A percentile compares a stretch with the other conserved stretches of the same genome.
phyloP scores from a whole-genome alignment of 306 rosid genomes.

The Heteromeles arbutifolia region DNA sequence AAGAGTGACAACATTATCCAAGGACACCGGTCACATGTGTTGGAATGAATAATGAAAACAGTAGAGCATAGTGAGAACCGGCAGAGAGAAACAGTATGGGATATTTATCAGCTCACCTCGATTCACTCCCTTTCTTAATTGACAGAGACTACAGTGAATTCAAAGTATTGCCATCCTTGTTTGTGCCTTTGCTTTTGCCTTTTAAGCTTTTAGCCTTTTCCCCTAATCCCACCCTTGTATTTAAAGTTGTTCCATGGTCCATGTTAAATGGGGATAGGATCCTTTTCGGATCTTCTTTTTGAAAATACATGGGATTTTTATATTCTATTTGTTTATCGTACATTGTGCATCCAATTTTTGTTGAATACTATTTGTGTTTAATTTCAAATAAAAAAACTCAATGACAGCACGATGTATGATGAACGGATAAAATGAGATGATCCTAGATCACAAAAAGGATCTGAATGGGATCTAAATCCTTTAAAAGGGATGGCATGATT shows the following conservation, averaged over 20 bases:
- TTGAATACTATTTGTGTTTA: too few relatives aligned
- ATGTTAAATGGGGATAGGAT: too few relatives aligned
- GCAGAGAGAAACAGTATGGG: not conserved
- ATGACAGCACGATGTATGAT: accelerated
- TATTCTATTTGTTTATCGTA: too few relatives aligned
- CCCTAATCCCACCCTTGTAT: not conserved
- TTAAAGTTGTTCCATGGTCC: not conserved
- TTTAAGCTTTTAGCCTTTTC: not conserved
- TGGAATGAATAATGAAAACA: not conserved
- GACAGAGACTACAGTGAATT: slow-evolving; percentile 13
- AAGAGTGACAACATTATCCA: not conserved
- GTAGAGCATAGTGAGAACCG: not conserved
- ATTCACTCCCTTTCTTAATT: not conserved
- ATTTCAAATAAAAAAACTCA: too few relatives aligned
- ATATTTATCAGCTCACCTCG: not conserved
- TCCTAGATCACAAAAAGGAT: too few relatives aligned
- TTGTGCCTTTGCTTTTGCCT: not conserved
- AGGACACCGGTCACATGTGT: not conserved
- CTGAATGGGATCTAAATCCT: not conserved
- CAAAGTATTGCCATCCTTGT: not conserved
- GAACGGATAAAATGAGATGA: accelerated
- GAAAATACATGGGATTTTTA: too few relatives aligned
- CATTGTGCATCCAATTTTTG: too few relatives aligned
- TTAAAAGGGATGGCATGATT: not conserved
- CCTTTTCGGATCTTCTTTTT: too few relatives aligned